Evolutionary conservation across 208 protist species (phyloP).

Genomic region (Trypanosoma congolense): DNA sequence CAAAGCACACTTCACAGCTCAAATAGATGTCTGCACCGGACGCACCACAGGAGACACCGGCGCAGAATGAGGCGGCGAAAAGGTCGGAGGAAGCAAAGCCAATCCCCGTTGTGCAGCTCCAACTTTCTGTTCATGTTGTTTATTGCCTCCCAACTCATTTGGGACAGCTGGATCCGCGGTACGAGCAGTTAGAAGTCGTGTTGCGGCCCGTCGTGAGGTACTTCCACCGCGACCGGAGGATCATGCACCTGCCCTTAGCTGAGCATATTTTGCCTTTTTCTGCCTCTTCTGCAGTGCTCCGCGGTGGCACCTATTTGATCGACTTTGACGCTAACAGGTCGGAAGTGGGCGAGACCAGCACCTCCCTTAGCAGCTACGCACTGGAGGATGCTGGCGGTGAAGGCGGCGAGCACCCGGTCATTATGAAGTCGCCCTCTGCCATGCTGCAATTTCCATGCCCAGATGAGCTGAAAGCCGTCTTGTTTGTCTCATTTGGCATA

Average conservation of each 20-base stretch:
- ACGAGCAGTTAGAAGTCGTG: constrained; percentile 46
- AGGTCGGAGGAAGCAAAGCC: too few relatives aligned
- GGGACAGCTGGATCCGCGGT: constrained; percentile 32
- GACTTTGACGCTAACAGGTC: constrained; percentile 39
- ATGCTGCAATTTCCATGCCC: constrained; percentile 49
- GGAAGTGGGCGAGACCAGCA: constrained; percentile 3
- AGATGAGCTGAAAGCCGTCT: constrained; percentile 44
- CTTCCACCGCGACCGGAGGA: constrained; percentile 36
- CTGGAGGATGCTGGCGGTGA: constrained; percentile 20
- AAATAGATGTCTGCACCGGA: too few relatives aligned
- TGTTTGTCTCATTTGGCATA: constrained; percentile 55
- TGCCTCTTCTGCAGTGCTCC: constrained; percentile 39
- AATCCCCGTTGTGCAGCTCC: constrained; percentile 22
- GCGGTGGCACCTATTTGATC: constrained; percentile 34
- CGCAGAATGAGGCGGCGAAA: too few relatives aligned
- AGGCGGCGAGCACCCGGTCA: neutral
- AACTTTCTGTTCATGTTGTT: constrained; percentile 46
- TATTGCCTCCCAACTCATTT: constrained; percentile 61
- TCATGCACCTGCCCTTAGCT: constrained; percentile 38
- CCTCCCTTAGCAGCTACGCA: neutral
- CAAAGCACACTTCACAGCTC: too few relatives aligned
- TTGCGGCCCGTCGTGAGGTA: constrained; percentile 51
- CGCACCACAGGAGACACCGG: too few relatives aligned
- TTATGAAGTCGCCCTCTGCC: constrained; percentile 25
- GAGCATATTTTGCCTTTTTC: constrained; percentile 39